A percentile compares a stretch with the other conserved stretches of the same genome.
These are phyloP conservation scores for Oemleria cerasiformis DNA, from an alignment of 306 rosid genomes.

Conservation along the genomic window DNA sequence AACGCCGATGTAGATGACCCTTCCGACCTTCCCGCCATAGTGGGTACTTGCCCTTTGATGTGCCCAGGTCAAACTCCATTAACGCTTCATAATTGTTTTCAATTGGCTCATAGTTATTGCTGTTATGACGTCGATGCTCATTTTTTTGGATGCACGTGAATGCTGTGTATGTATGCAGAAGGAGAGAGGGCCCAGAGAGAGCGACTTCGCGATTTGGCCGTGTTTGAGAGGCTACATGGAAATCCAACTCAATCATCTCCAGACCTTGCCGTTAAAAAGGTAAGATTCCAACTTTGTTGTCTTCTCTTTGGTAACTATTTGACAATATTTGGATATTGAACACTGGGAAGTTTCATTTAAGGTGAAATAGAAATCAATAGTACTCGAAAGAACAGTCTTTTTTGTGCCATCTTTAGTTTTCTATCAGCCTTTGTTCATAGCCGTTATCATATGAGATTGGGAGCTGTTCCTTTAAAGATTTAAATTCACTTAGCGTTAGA, in stretches of 20 bases:
- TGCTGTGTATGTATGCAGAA: conserved; percentile 32
- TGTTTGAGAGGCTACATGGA: conserved; percentile 79
- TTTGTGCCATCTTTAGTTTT: neutral
- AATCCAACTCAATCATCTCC: conserved; percentile 66
- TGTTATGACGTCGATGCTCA: neutral
- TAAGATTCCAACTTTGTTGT: conserved; percentile 16
- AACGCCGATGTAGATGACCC: conserved; percentile 13
- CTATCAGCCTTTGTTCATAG: neutral
- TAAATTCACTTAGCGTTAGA: neutral
- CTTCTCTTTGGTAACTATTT: neutral
- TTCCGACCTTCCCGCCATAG: conserved; percentile 35
- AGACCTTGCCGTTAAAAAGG: conserved; percentile 81
- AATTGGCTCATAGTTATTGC: neutral
- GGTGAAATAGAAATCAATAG: neutral
- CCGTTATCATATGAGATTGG: neutral
- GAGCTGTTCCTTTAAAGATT: no score
- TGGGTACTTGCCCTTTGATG: conserved; percentile 77
- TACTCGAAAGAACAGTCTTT: neutral
- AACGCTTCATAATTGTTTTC: no score
- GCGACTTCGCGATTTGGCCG: conserved; percentile 75
- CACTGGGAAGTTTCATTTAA: neutral
- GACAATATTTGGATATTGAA: neutral
- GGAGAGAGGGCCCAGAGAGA: conserved; percentile 82
- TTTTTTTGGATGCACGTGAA: neutral
- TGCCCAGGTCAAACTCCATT: conserved; percentile 67